Base-by-base conservation (phyloP, 2,329 filamentous ascomycete species). In the Ophiocordyceps camponoti-floridani region DNA sequence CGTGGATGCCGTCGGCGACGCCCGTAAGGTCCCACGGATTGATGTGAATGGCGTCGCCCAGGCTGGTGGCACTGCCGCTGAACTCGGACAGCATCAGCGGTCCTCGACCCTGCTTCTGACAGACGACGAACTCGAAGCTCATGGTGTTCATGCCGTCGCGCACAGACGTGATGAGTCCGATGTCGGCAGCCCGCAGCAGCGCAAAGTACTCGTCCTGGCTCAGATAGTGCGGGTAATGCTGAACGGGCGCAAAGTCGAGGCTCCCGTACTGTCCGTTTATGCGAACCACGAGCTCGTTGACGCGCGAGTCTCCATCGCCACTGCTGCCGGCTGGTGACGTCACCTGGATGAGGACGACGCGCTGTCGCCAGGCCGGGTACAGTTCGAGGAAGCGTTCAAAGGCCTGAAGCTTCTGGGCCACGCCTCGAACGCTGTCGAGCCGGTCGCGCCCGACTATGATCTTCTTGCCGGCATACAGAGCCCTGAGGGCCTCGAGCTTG, bases 111-210 rank as follows among this genome's bases (percentile, higher is more conserved):
- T 91, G 82, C 55, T 85, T 83, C 62, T 96, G 89, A 60, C 86
- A 94, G 47, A 94, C 75, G 46, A 96, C 79, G 58, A 95, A 96
- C 62, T 96, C 91, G 53, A 96, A 69, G 58, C 86, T 93, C 18
- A 88, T 94, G 0, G 89, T 95, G 67, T 95, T 96, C 88, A 96
- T 95, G 47, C 89, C 89, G 60, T 96, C 91, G 48, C 89, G 79
- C 19, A 96, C 88, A 52, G 86, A 94, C 7, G 91, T 95, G 61
- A 96, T 95, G 43, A 96, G 70, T 4, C 87, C 89, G 51, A 95
- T 84, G 59, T 96, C 87, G 31, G 84, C 88, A 3, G 86, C 78
- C 23, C 89, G 79, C 44, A 96, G 73, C n/a, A 96, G 74, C 4
- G 89, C 88, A 61, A 94, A 93, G 62, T 96, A 96, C 63, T 96